Base-by-base conservation (phyloP, 371 early-diverging fungal genomes). In the Mucor racemosus region DNA sequence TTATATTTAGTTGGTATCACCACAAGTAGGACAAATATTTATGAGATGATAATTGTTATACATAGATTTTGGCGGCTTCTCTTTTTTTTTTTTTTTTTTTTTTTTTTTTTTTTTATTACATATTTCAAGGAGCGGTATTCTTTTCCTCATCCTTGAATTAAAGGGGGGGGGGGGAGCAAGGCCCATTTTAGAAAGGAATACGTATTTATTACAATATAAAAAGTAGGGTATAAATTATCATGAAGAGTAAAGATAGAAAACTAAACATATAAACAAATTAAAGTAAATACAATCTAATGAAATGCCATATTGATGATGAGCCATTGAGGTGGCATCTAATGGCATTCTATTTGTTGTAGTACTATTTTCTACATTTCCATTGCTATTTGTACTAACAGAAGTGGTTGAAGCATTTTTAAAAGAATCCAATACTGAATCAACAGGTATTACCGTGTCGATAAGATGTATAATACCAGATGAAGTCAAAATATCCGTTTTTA, bases 391-490 rank as follows among this genome's bases (percentile, higher is more conserved):
- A 7, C 15, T n/a, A 15, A 5, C 34, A 5, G 46, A 21, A 46
- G n/a, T 39, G 7, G 17, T 8, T 7, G 55, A 41, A 14, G 35
- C n/a, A 7, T 40, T 60, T 17, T 40, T 54, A 4, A 38, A 33
- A 6, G 39, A 19, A 14, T 56, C 55, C 15, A 54, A 39, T 5
- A 50, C 17, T 26, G 39, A 19, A 56, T 66, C 60, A 10, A 60
- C 62, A 5, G 58, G 36, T 1, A 72, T 10, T 10, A 75, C 72
- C 4, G 17, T 46, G 39, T 75, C 75, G 1, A 75, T 64, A 0
- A 75, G 15, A 60, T 75, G 75, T 3, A 75, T 50, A 2, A 75
- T 60, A 7, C 75, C 75, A 15, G 38, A 21, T 1, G 68, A 62
- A 0, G 75, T 75, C 10, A 72, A 26, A 17, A 75, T 68, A 21